These are phyloP conservation scores for Piedraia hortae DNA, from an alignment of 2,329 filamentous ascomycete species.

Conservation along the genomic window DNA sequence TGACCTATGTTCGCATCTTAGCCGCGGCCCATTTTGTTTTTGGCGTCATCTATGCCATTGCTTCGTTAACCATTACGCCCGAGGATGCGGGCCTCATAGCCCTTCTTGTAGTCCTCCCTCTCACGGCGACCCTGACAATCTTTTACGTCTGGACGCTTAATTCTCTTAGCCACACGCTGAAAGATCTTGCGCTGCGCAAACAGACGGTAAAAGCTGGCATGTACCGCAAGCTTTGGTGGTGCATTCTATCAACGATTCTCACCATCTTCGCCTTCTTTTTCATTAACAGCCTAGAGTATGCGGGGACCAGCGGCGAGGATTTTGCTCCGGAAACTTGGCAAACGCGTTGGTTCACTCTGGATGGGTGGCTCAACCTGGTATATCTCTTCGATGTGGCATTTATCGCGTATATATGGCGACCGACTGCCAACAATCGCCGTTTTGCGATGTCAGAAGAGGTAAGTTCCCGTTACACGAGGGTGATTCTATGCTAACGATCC, in stretches of 20 bases:
- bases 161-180: conserved; percentile 79
- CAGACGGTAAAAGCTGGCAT: conserved; percentile 80
- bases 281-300: conserved; percentile 88
- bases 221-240: conserved; percentile 99
- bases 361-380: conserved; percentile 90
- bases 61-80: conserved; percentile 65
- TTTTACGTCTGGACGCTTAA: conserved; percentile 99
- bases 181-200: conserved; percentile 81
- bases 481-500: not conserved
- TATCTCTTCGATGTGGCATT: conserved; percentile 85
- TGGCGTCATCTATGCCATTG: conserved; percentile 74
- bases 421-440: conserved; percentile 81
- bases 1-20: conserved; percentile 78
- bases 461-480: too few relatives aligned
- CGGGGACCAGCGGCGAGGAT: conserved; percentile 54
- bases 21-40: conserved; percentile 87
- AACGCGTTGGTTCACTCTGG: conserved; percentile 84
- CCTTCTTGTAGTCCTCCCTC: conserved; percentile 71
- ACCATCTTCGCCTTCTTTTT: conserved; percentile 98
- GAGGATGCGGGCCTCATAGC: conserved; percentile 76
- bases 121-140: conserved; percentile 73
- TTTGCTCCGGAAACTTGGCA: conserved; percentile 96
- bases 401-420: conserved; percentile 86
- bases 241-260: conserved; percentile 69
- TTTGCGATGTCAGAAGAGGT: conserved; percentile 98